phyloP scores from a whole-genome alignment of 225 moss, liverwort and hornwort genomes.

The Polytrichum commune region DNA sequence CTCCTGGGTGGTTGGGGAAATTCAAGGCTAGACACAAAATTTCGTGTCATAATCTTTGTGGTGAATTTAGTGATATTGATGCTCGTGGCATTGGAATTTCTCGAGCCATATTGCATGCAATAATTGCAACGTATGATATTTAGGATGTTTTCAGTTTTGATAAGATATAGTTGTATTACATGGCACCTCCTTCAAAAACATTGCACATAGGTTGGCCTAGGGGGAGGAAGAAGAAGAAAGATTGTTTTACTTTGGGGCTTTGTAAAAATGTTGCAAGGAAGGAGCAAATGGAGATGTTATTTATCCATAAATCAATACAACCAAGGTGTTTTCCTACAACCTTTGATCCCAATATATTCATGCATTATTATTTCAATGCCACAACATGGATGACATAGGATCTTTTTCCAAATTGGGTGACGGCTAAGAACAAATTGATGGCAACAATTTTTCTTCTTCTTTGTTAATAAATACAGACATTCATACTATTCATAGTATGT shows the following conservation, averaged over 20 bases:
- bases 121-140: background rate
- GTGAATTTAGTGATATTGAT: conserved; percentile 2
- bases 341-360: background rate
- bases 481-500: background rate
- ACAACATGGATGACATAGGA: background rate
- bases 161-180: conserved; percentile 3
- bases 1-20: conserved; percentile 22
- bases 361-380: background rate
- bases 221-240: background rate
- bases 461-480: no score
- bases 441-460: background rate
- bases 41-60: conserved; percentile 14
- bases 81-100: background rate
- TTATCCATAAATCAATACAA: background rate
- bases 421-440: background rate
- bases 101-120: background rate
- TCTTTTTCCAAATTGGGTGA: background rate
- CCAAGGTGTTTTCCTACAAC: background rate
- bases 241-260: conserved; percentile 1
- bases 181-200: conserved; percentile 1
- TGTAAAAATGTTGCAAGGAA: background rate
- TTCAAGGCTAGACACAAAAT: conserved; percentile 24
- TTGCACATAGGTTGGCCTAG: background rate
- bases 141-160: conserved; percentile 11
- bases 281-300: background rate